Evolutionary conservation across 1,284 basidiomycete genomes (phyloP).

Genomic region (Malassezia sp.): DNA sequence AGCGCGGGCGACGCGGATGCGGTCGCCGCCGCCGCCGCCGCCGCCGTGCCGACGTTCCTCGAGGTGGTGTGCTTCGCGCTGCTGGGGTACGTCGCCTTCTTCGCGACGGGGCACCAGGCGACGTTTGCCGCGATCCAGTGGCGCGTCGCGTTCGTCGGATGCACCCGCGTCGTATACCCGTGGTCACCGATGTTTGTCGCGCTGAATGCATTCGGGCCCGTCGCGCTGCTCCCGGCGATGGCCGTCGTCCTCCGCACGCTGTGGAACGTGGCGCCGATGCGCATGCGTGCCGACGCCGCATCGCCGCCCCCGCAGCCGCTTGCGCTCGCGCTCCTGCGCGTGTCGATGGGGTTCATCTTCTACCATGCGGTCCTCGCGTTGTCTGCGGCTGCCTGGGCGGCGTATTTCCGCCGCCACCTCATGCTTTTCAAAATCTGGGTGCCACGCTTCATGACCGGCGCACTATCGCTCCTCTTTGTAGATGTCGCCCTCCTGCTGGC

Average conservation of each 20-base stretch:
- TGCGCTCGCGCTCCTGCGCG: conserved; percentile 46
- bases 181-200: conserved; percentile 66
- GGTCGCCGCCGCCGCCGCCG: neutral
- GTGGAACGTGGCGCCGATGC: conserved; percentile 70
- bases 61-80: conserved; percentile 25
- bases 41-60: conserved; percentile 9
- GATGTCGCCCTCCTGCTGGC: conserved; percentile 49
- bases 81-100: conserved; percentile 56
- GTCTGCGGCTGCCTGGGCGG: conserved; percentile 62
- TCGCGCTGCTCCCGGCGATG: conserved; percentile 57
- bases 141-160: conserved; percentile 70
- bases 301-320: conserved; percentile 10
- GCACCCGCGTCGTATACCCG: conserved; percentile 59
- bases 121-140: conserved; percentile 83
- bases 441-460: conserved; percentile 76
- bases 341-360: conserved; percentile 57
- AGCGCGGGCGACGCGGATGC: neutral
- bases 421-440: conserved; percentile 99
- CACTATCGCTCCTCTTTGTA: conserved; percentile 49
- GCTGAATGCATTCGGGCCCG: conserved; percentile 67
- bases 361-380: conserved; percentile 60
- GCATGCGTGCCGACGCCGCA: conserved; percentile 2
- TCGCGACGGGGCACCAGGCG: conserved; percentile 81
- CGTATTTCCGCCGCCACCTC: conserved; percentile 70
- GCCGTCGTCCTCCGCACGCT: conserved; percentile 63